Evolutionary conservation across 2,329 filamentous ascomycete species (phyloP), one percentile per base, ranked within the genome.

Genomic region (Penicillium sp.): DNA sequence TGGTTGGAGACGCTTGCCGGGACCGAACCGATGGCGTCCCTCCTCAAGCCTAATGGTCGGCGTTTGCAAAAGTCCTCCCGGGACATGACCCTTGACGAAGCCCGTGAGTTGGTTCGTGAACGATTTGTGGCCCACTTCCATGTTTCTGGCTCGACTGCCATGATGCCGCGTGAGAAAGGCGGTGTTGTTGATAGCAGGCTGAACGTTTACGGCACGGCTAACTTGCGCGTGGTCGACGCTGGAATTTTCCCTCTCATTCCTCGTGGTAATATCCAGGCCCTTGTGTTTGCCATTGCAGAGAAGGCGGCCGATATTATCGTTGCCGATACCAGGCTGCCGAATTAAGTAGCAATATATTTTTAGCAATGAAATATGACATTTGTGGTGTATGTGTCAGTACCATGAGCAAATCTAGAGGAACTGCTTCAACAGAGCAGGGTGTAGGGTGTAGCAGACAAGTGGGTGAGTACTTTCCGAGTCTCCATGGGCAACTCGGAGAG

Each of bases 221-320:
- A 61, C 8, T 50, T 69, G 35, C 55, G 67, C 5, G 59, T 69
- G 6, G 63, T 68, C 9, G 67, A 69, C 50, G 66, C 66, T 6
- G 65, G 66, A 49, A 55, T 66, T 8, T 60, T 70, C 24, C 64
- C 67, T 10, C 54, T 69, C 18, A 50, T 69, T 29, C 62, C 65
- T 8, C 60, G 65, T 8, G 68, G 66, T 9, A 68, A 72, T 58
- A 63, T 71, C 27, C 63, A 67, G 52, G 56, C 62, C 10, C 65
- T 63, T 6, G 56, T 73, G 20, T 74, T 64, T 60, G 56, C 63
- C 5, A 56, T 66, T 28, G 65, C 62, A 1, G 63, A 68, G 49
- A 67, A 63, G 53, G 64, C 59, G 5, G 58, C 61, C 0, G 65
- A 66, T 49, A 49, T 64, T 1, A 62, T 80, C 15, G 15, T 18